phyloP scores from a whole-genome alignment of 179 eudicot species.

The Silene coronaria region DNA sequence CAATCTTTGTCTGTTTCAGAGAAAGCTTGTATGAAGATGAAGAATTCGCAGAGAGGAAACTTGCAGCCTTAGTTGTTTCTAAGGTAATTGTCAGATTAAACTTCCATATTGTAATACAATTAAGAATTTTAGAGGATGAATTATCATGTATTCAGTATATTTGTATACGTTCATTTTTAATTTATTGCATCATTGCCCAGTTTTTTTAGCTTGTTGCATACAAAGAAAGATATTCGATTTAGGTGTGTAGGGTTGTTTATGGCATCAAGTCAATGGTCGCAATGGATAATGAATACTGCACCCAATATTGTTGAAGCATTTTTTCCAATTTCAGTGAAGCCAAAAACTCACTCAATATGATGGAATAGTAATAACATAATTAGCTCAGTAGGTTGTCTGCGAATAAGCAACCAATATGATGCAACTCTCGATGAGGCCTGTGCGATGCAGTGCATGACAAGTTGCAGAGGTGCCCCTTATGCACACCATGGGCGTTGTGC shows the following conservation, averaged over 20 bases:
- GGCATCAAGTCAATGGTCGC: neutral
- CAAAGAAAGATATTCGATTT: too few species aligned
- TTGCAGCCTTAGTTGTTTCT: constrained; percentile 84
- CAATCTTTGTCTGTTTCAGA: constrained; percentile 39
- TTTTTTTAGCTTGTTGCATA: neutral
- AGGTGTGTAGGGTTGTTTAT: neutral
- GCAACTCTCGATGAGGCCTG: neutral
- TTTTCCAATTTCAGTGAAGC: neutral
- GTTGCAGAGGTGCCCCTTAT: too few species aligned
- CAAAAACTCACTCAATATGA: neutral
- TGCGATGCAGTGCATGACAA: too few species aligned
- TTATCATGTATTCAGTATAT: neutral
- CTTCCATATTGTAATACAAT: neutral
- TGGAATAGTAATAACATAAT: too few species aligned
- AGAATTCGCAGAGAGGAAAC: constrained; percentile 66
- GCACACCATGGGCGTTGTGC: too few species aligned
- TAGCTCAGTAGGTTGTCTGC: neutral
- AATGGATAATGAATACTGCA: too few species aligned
- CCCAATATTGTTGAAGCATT: too few species aligned
- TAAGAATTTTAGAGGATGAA: neutral
- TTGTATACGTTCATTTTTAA: constrained; percentile 3
- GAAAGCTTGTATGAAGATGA: constrained; percentile 97
- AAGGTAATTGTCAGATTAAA: constrained; percentile 42
- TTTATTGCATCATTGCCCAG: neutral
- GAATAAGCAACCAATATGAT: neutral